Percentiles rank a stretch among this genome's conserved stretches.
Evolutionary conservation across 139 green algal genomes (phyloP).

Genomic region (Tetraselmis chui): DNA sequence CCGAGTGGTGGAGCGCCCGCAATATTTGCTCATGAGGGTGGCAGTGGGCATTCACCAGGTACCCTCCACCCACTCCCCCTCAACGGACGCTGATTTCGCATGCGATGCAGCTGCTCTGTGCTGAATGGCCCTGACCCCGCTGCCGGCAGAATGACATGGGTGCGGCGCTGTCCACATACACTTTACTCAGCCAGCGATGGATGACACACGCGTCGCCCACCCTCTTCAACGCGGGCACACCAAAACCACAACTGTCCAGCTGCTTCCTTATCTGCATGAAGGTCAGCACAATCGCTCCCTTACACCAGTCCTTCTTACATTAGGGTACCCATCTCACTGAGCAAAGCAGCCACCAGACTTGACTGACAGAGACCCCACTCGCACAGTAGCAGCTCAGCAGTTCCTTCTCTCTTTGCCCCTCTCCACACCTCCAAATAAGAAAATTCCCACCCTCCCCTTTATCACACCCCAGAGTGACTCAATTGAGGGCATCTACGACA

Average conservation of each 20-base stretch:
- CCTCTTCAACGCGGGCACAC: constrained; percentile 96
- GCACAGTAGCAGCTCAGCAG: no score
- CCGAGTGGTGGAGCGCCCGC: constrained; percentile 90
- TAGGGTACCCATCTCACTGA: no score
- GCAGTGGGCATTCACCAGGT: constrained; percentile 90
- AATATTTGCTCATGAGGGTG: constrained; percentile 99
- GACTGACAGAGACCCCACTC: no score
- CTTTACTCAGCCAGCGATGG: constrained; percentile 85
- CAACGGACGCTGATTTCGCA: neutral
- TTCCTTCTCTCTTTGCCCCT: no score
- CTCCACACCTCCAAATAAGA: no score
- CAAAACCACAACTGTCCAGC: constrained; percentile 78
- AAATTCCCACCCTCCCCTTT: no score
- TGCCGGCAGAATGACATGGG: constrained; percentile 42
- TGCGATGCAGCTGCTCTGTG: no score
- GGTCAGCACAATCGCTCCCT: no score
- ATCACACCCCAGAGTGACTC: constrained; percentile 48
- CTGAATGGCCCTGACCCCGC: no score
- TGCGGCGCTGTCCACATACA: constrained; percentile 73
- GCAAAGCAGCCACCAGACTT: no score
- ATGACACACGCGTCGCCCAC: constrained; percentile 96
- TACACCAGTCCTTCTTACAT: no score
- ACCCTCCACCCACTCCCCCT: no score
- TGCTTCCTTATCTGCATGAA: constrained; percentile 98
- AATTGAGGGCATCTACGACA: constrained; percentile 99